Percentiles rank a stretch among this genome's conserved stretches.
Evolutionary conservation across 2,329 filamentous ascomycete species (phyloP).

Genomic region (Exophiala spinifera): DNA sequence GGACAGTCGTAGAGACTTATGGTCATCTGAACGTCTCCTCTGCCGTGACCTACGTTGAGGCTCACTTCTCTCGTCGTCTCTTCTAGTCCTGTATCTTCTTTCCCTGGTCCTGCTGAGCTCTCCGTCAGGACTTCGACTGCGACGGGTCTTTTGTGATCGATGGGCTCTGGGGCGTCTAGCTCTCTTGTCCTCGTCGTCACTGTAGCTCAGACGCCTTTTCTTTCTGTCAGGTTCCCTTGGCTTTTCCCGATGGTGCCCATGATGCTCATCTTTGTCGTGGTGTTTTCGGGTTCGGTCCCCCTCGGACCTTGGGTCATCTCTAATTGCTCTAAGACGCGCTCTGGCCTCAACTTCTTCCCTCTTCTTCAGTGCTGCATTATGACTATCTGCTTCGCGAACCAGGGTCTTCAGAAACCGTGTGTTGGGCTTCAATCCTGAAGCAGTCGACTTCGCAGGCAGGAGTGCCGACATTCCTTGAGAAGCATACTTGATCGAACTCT

Average conservation of each 20-base stretch:
- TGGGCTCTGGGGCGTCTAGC: neutral
- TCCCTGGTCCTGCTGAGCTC: conserved; percentile 27
- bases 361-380: conserved; percentile 82
- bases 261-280: conserved; percentile 12
- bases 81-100: conserved; percentile 5
- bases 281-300: conserved; percentile 27
- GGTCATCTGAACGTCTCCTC: conserved; percentile 16
- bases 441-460: conserved; percentile 56
- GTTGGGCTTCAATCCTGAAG: conserved; percentile 78
- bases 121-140: conserved; percentile 9
- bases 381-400: conserved; percentile 79
- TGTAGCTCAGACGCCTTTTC: conserved; percentile 32
- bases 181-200: conserved; percentile 28
- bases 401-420: conserved; percentile 85
- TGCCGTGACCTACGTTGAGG: neutral
- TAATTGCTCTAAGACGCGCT: conserved; percentile 63
- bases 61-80: conserved; percentile 4
- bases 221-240: conserved; percentile 6
- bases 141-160: neutral
- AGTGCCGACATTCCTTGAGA: conserved; percentile 70
- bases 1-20: conserved; percentile 16
- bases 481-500: conserved; percentile 70
- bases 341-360: conserved; percentile 79
- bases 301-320: conserved; percentile 40
- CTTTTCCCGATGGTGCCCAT: neutral